Evolutionary conservation across 177 flowering plant species (phyloP).

Genomic region (Tripterygium wilfordii): DNA sequence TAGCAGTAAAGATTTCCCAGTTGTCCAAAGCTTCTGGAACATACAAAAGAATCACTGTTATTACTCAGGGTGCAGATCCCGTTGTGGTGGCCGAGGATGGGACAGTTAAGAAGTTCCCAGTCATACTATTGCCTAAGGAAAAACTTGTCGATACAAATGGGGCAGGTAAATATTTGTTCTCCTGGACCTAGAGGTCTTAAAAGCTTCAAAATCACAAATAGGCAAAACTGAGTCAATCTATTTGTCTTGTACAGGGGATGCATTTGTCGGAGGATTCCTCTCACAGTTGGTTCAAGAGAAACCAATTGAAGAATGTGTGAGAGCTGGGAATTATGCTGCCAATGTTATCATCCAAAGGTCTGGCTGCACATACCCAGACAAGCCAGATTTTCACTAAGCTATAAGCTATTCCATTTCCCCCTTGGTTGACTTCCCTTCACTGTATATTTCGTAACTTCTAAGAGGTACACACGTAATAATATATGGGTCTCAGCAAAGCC

Average conservation of each 20-base stretch:
- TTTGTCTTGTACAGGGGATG: constrained; percentile 67
- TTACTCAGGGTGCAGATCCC: constrained; percentile 95
- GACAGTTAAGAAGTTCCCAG: constrained; percentile 67
- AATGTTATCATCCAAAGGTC: constrained; percentile 95
- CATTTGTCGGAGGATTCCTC: constrained; percentile 94
- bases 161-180: constrained; percentile 61
- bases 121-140: constrained; percentile 73
- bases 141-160: constrained; percentile 95
- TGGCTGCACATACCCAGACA: constrained; percentile 95
- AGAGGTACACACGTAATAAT: too few species aligned
- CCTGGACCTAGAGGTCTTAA: too few species aligned
- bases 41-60: constrained; percentile 80
- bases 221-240: too few species aligned
- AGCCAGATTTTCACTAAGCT: constrained; percentile 67
- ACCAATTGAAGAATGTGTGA: constrained; percentile 80
- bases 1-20: constrained; percentile 78
- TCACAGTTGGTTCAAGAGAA: constrained; percentile 85
- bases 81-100: constrained; percentile 94
- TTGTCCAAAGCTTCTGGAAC: constrained; percentile 80
- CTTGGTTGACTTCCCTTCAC: too few species aligned
- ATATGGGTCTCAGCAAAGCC: too few species aligned
- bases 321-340: constrained; percentile 86
- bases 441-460: too few species aligned
- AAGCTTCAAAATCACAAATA: too few species aligned
- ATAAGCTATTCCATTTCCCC: too few species aligned